phyloP scores from a whole-genome alignment of 352 stramenopile species.

The Thalassiosira sp. region DNA sequence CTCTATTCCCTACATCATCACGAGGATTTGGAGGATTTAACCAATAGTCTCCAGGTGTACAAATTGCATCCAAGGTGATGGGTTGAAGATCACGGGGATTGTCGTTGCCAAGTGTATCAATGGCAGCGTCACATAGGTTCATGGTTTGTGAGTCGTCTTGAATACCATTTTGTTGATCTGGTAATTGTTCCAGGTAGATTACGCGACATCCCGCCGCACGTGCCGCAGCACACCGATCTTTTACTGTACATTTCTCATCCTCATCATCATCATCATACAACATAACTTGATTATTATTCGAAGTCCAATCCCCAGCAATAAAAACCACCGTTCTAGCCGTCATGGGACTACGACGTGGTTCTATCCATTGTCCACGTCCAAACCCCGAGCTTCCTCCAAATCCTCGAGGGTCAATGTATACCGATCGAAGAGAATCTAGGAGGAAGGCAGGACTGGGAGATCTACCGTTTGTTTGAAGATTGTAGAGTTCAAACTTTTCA shows the following conservation, averaged over 20 bases:
- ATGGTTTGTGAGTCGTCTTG: conserved; percentile 53
- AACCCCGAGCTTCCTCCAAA: conserved; percentile 81
- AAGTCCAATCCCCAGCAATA: conserved; percentile 44
- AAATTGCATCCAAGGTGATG: conserved; percentile 73
- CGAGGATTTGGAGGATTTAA: conserved; percentile 67
- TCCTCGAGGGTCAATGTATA: conserved; percentile 64
- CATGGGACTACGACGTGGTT: conserved; percentile 60
- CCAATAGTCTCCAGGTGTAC: conserved; percentile 79
- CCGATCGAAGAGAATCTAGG: conserved; percentile 54
- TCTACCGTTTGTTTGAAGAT: conserved; percentile 19
- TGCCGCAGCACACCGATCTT: conserved; percentile 56
- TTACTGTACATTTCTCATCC: conserved; percentile 17
- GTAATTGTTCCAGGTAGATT: conserved; percentile 58
- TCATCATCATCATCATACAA: conserved; percentile 9
- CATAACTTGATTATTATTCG: conserved; percentile 26
- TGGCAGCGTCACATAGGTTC: conserved; percentile 64
- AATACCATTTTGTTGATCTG: conserved; percentile 15
- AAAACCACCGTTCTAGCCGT: conserved; percentile 68
- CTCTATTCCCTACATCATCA: conserved; percentile 69
- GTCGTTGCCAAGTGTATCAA: conserved; percentile 51
- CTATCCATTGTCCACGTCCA: conserved; percentile 56
- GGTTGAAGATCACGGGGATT: conserved; percentile 53
- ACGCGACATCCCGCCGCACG: conserved; percentile 61
- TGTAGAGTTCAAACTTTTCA: conserved; percentile 42
- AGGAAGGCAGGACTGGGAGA: conserved; percentile 68